Percentiles rank a stretch among this genome's conserved stretches.
Evolutionary conservation across 768 basidiomycete genomes (phyloP).

Genomic region (Lanmaoa rubissima): DNA sequence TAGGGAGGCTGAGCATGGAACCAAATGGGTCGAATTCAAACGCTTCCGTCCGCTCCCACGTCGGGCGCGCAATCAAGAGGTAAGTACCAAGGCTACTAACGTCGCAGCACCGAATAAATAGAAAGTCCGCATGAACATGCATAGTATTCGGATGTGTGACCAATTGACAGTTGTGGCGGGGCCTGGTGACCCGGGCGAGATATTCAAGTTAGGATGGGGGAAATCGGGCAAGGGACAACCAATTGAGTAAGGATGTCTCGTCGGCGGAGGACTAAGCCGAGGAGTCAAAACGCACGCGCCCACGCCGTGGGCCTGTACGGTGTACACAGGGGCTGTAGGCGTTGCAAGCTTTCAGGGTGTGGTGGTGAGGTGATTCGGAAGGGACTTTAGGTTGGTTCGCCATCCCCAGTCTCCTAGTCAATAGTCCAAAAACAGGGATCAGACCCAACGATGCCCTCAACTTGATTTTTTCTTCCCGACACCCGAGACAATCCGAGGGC

Average conservation of each 20-base stretch:
- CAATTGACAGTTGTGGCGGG: neutral
- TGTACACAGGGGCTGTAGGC: neutral
- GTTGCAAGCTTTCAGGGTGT: neutral
- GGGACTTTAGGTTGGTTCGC: neutral
- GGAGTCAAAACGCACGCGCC: neutral
- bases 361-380: neutral
- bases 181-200: neutral
- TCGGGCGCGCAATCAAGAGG: neutral
- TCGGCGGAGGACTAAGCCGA: neutral
- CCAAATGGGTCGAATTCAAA: constrained; percentile 15
- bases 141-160: neutral
- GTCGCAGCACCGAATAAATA: neutral
- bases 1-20: neutral
- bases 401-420: neutral
- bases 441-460: neutral
- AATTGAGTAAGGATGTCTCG: neutral
- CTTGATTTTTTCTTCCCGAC: neutral
- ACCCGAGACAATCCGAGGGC: constrained; percentile 1
- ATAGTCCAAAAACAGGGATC: neutral
- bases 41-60: constrained; percentile 8
- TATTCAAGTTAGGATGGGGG: neutral
- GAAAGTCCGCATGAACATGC: constrained; percentile 15
- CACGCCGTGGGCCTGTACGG: too few relatives aligned
- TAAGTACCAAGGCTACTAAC: neutral
- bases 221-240: neutral